Evolutionary conservation across 306 rosid genomes (phyloP), one percentile per base, ranked within the genome.

Genomic region (Cucurbita pepo): DNA sequence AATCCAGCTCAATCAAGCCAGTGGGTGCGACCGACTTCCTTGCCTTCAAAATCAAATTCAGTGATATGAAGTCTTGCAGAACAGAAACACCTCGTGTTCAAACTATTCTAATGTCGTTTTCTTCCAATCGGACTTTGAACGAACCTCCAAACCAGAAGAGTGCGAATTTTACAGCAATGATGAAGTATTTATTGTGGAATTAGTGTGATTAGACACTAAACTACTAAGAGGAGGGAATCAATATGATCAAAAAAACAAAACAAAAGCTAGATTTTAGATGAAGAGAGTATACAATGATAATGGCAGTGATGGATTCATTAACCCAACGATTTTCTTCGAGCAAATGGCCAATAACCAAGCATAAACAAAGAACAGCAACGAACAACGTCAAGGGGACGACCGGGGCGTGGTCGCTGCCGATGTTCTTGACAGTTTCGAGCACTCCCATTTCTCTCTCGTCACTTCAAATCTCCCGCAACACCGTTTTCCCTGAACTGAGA

Each of bases 231-330:
- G 11, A 21, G 65, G 41, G 30, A 48, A 5, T 47, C 30, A 7
- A 47, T 6, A 57, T 38, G 30, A 63, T 63, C 25, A 18, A 37
- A 6, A 16, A 15, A 47, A 47, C 4, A 11, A 55, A 16, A 14
- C 14, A 18, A 30, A 61, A 15, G 34, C 34, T 30, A 30, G 3
- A 30, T 30, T 30, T 30, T 30, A 30, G 34, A 30, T 30, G 30
- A 56, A 11, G 25, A n/a, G 22, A 21, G 18, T 5, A 41, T 76
- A 94, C 98, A 9, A 85, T 64, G 76, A 89, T 9, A 85, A 94
- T 90, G 85, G 98, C 96, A 7, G 87, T 83, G 69, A 94, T 88
- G 62, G 97, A 94, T 75, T 94, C 97, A 73, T 94, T 94, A 45
- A 94, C 79, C 95, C 98, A 94, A 47, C 90, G 89, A 38, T 79